phyloP scores from a whole-genome alignment of 2,329 filamentous ascomycete species.

The Metarhizium brunneum region DNA sequence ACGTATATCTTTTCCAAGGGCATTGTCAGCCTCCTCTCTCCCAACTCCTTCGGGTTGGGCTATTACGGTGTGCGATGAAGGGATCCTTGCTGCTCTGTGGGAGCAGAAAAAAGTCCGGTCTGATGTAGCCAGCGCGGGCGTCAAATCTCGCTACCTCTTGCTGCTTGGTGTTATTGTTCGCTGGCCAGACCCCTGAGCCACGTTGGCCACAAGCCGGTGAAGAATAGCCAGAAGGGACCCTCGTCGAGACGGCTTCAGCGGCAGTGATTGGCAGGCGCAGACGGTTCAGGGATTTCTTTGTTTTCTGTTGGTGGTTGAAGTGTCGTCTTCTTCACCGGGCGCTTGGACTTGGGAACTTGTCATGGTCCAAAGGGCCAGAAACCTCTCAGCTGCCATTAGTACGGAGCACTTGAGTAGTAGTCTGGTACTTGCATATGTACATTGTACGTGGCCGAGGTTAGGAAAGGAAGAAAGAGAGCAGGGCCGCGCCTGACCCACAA shows the following conservation, averaged over 20 bases:
- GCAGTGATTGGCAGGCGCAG: background rate
- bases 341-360: background rate
- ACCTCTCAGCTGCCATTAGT: too few species aligned
- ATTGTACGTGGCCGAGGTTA: background rate
- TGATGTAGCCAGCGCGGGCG: background rate
- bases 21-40: conserved; percentile 30
- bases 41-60: background rate
- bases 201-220: background rate
- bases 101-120: too few species aligned
- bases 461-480: background rate
- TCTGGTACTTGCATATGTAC: too few species aligned
- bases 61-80: background rate
- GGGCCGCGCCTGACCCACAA: background rate
- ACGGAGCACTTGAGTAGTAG: too few species aligned
- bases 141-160: background rate
- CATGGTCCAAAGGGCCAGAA: too few species aligned
- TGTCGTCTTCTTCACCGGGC: background rate
- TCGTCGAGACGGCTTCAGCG: background rate
- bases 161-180: background rate
- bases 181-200: background rate
- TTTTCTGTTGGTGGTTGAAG: conserved; percentile 6
- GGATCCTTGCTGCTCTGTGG: background rate
- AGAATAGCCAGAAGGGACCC: background rate
- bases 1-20: conserved; percentile 65
- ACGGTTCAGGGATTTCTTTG: background rate